These are phyloP conservation scores for Nicotiana knightiana DNA, from an alignment of 257 asterid genomes.

Conservation along the genomic window DNA sequence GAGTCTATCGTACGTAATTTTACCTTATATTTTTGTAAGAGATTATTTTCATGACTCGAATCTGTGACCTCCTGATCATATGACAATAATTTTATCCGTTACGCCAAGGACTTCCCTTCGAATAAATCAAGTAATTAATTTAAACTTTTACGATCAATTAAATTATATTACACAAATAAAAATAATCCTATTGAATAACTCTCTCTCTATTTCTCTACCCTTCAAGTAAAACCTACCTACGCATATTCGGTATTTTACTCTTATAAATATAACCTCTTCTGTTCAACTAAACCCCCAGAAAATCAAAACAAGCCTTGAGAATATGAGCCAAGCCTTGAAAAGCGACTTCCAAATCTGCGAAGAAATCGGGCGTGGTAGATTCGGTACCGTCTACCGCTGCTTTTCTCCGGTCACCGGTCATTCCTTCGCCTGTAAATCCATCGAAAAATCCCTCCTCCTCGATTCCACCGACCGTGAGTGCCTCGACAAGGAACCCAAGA, in stretches of 20 bases:
- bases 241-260: background rate
- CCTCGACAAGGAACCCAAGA: slow-evolving; percentile 45
- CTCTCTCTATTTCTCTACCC: background rate
- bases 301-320: background rate
- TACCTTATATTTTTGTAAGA: too few relatives aligned
- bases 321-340: slow-evolving; percentile 40
- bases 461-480: slow-evolving; percentile 56
- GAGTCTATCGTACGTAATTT: too few relatives aligned
- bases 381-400: slow-evolving; percentile 69
- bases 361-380: slow-evolving; percentile 69
- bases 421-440: slow-evolving; percentile 48
- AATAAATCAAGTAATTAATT: too few relatives aligned
- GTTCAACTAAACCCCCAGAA: background rate
- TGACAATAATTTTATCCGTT: too few relatives aligned
- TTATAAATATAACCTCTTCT: background rate
- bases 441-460: slow-evolving; percentile 34
- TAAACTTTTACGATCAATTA: too few relatives aligned
- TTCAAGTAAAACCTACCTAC: background rate
- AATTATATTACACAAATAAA: too few relatives aligned
- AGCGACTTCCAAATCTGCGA: slow-evolving; percentile 44
- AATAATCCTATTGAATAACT: background rate
- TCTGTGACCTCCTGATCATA: too few relatives aligned
- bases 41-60: too few relatives aligned
- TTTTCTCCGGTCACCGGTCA: slow-evolving; percentile 16
- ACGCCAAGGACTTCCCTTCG: too few relatives aligned